Evolutionary conservation across 257 asterid species (phyloP), one percentile per base, ranked within the genome.

Genomic region (Penstemon davidsonii): DNA sequence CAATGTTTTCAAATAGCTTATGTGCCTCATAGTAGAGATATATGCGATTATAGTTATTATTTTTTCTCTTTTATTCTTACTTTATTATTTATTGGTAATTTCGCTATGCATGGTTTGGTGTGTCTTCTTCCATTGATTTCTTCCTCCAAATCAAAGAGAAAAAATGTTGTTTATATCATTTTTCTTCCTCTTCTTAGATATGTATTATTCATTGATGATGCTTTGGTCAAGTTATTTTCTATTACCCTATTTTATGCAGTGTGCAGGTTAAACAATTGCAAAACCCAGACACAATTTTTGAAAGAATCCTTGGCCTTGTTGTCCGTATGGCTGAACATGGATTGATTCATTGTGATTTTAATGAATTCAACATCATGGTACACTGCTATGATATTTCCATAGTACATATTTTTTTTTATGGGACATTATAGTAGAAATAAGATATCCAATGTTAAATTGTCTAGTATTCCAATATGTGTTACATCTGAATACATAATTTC

Each of bases 261-360:
- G 97, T 88, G 72, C 99, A 93, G 95, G 96, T 93, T 76, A 85
- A 79, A 85, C 80, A 90, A 78, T 75, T 93, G 81, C 87, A 71
- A 77, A 90, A 93, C 71, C 91, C 96, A 52, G 96, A 90, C 39
- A 75, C 70, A 11, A 83, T 90, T 55, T 90, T 90, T 75, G 96
- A 93, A 73, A 86, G 84, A 37, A 83, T 93, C 67, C 81, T 88
- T 66, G 86, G 89, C 77, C 88, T 87, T 68, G 86, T 93, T 62
- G 81, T 85, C 83, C 96, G 96, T 61, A 78, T 93, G 65, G 96
- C 99, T 37, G 99, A 93, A 85, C 96, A 93, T 53, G 99, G 99
- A 37, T 96, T 90, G 58, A 93, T 93, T 68, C 99, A 93, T 72
- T 93, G 99, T 25, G 99, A 93, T 77, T 93, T 93, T 78, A 93